These are phyloP conservation scores for Penicillium sp. DNA, from an alignment of 2,329 filamentous ascomycete genomes.

Conservation along the genomic window DNA sequence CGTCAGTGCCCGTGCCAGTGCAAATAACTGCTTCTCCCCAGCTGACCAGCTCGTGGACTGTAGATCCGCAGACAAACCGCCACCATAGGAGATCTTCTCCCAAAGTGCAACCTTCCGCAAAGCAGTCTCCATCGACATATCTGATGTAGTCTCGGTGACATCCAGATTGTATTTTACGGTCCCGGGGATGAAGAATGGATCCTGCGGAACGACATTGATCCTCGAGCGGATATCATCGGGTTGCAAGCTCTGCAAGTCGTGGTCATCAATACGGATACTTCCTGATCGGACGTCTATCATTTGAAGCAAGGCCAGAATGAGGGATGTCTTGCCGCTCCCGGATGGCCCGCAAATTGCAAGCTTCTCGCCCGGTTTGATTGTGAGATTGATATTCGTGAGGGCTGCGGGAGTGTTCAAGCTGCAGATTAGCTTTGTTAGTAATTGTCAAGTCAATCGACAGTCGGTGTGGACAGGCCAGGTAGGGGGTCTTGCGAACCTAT, in stretches of 20 bases:
- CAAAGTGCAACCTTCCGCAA: not conserved
- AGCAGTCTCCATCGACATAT: not conserved
- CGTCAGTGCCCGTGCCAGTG: not conserved
- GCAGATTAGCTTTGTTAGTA: too few relatives aligned
- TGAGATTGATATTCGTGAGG: too few relatives aligned
- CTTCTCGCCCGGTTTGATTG: constrained; percentile 18
- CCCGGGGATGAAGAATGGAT: constrained; percentile 22
- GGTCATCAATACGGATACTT: constrained; percentile 20
- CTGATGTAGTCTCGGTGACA: not conserved
- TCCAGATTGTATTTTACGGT: constrained; percentile 23
- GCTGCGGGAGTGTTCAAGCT: too few relatives aligned
- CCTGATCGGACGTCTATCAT: constrained; percentile 27
- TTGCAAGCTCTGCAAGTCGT: constrained; percentile 15
- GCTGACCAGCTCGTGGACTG: not conserved
- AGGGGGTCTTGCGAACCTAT: too few relatives aligned
- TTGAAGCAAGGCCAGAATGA: constrained; percentile 19
- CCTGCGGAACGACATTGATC: constrained; percentile 25
- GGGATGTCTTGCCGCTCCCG: constrained; percentile 23
- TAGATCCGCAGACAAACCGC: too few relatives aligned
- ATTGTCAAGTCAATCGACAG: too few relatives aligned
- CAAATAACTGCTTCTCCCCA: not conserved
- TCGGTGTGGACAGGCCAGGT: too few relatives aligned
- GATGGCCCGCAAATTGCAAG: constrained; percentile 3
- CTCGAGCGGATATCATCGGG: constrained; percentile 14
- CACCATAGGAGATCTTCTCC: not conserved